Evolutionary conservation across 2,329 filamentous ascomycete species (phyloP).

Genomic region (Scytalidium lignicola): DNA sequence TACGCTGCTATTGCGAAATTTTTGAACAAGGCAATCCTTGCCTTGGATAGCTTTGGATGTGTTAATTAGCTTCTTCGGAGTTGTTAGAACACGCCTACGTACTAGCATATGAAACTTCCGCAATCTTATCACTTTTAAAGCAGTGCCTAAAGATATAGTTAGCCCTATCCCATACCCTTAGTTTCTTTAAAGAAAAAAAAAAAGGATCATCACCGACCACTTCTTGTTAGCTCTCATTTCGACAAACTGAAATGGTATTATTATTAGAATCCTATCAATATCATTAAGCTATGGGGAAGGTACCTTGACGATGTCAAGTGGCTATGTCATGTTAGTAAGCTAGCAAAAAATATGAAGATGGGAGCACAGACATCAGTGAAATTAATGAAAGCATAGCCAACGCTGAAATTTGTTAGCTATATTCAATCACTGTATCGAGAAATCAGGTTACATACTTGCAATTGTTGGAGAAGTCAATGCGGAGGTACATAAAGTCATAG

Average conservation of each 20-base stretch:
- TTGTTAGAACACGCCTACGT: constrained; percentile 32
- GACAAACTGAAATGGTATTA: constrained; percentile 54
- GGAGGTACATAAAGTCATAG: constrained; percentile 93
- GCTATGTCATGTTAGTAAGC: constrained; percentile 43
- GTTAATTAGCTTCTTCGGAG: constrained; percentile 20
- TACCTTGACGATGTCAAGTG: constrained; percentile 68
- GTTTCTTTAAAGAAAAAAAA: not conserved
- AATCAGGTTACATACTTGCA: constrained; percentile 59
- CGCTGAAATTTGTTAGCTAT: constrained; percentile 50
- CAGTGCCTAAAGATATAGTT: constrained; percentile 54
- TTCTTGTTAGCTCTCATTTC: constrained; percentile 63
- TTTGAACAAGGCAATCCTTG: constrained; percentile 82
- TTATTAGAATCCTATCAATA: not conserved
- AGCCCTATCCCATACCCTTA: not conserved
- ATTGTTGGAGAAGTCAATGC: constrained; percentile 81
- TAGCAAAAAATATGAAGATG: not conserved
- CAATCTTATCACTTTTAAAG: constrained; percentile 78
- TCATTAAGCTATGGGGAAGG: constrained; percentile 3
- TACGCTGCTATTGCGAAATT: constrained; percentile 94
- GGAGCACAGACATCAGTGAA: constrained; percentile 65
- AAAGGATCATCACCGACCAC: constrained; percentile 59
- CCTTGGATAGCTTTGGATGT: constrained; percentile 72
- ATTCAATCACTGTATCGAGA: not conserved
- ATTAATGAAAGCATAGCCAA: constrained; percentile 97
- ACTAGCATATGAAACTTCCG: constrained; percentile 95